Evolutionary conservation across 495 filamentous ascomycete species (phyloP).

Genomic region (Neurospora tetrasperma): DNA sequence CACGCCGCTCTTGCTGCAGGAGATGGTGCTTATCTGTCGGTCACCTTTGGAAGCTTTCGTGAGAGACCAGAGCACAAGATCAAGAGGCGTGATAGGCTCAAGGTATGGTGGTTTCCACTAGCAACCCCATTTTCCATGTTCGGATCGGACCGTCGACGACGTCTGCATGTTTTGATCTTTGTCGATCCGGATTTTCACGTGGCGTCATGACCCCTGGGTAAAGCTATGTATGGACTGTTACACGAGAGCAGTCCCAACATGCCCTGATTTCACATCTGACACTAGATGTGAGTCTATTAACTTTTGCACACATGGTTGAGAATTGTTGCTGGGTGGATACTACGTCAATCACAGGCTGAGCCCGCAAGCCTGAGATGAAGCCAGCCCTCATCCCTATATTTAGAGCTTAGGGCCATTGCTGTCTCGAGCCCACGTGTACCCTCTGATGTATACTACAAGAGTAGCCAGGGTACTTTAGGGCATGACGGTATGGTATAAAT

Average conservation of each 20-base stretch:
- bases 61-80: not conserved
- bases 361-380: too few relatives aligned
- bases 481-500: too few relatives aligned
- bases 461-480: too few relatives aligned
- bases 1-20: not conserved
- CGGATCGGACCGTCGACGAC: not conserved
- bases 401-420: too few relatives aligned
- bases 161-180: not conserved
- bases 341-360: not conserved
- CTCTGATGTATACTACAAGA: too few relatives aligned
- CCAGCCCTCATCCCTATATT: too few relatives aligned
- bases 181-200: not conserved
- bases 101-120: not conserved
- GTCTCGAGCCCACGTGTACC: too few relatives aligned
- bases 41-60: not conserved
- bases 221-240: not conserved
- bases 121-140: not conserved
- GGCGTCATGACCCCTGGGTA: not conserved
- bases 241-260: not conserved
- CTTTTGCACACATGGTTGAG: not conserved
- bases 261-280: not conserved
- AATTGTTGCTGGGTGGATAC: not conserved
- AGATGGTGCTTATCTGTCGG: not conserved
- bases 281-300: not conserved
- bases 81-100: not conserved